Conservation (phyloP, 352 stramenopile species). For the Aphanomyces euteiches region DNA sequence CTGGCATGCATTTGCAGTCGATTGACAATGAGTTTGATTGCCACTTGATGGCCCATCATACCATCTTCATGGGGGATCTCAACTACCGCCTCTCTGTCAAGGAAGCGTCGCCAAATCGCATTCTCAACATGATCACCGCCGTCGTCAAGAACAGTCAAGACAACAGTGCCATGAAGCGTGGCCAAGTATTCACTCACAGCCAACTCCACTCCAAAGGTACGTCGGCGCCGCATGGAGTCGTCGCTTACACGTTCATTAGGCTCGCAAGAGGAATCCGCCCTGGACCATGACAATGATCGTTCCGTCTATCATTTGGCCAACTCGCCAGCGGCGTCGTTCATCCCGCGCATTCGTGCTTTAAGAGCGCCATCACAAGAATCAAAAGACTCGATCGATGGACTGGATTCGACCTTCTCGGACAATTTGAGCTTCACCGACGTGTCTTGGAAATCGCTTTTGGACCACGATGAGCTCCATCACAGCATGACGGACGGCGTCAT, state of each 20-base stretch:
- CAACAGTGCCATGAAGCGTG: not conserved
- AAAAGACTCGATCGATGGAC: too few species aligned
- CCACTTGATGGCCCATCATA: slow-evolving; percentile 76
- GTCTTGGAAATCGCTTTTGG: slow-evolving; percentile 36
- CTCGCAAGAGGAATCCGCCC: too few species aligned
- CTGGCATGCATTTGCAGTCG: slow-evolving; percentile 73
- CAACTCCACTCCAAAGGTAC: not conserved
- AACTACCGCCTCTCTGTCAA: slow-evolving; percentile 81
- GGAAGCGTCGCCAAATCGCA: slow-evolving; percentile 17
- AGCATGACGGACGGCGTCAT: slow-evolving; percentile 60
- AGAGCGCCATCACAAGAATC: too few species aligned
- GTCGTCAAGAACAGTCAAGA: not conserved
- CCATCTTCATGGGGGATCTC: slow-evolving; percentile 86
- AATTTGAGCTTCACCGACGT: not conserved
- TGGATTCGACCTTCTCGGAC: too few species aligned
- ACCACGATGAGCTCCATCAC: slow-evolving; percentile 70
- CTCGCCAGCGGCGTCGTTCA: too few species aligned
- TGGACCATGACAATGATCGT: too few species aligned
- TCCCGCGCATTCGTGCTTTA: too few species aligned
- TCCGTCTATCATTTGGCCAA: too few species aligned
- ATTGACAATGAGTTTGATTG: slow-evolving; percentile 85
- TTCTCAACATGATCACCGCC: slow-evolving; percentile 19
- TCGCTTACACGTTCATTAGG: not conserved
- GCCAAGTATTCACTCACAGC: not conserved
- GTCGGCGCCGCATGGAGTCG: not conserved